Percentiles rank a stretch among this genome's conserved stretches.
These are phyloP conservation scores for Phalaenopsis hybrid DNA, from an alignment of 116 monocot genomes.

Conservation along the genomic window DNA sequence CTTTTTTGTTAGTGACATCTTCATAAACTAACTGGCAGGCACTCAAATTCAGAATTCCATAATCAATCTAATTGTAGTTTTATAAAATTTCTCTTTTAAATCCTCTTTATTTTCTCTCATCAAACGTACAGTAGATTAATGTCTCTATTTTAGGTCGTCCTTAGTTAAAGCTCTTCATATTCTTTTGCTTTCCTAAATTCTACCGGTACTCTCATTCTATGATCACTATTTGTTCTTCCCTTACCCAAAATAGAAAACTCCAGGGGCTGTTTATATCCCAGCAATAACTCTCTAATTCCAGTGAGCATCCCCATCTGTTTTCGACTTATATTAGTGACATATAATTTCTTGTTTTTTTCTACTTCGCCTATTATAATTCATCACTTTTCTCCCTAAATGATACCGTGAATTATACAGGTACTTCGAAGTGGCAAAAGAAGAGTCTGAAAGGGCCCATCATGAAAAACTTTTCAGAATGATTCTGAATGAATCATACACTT, in stretches of 20 bases:
- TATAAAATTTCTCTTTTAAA: not conserved
- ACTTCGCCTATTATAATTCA: no score
- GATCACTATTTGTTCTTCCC: not conserved
- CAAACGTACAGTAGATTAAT: not conserved
- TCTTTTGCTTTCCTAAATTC: not conserved
- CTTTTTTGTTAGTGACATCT: not conserved
- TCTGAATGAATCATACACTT: conserved; percentile 55
- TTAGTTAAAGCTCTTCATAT: no score
- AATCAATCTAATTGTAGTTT: not conserved
- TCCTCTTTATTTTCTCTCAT: not conserved
- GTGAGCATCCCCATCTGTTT: not conserved
- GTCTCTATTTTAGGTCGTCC: not conserved
- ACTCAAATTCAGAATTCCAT: not conserved
- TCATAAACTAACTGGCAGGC: not conserved
- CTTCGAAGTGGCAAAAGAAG: conserved; percentile 42
- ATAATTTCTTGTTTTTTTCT: not conserved
- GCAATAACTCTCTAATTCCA: not conserved
- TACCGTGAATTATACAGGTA: conserved; percentile 42
- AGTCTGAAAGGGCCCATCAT: conserved; percentile 42
- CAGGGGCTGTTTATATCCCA: not conserved
- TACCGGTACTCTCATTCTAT: not conserved
- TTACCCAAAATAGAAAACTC: not conserved
- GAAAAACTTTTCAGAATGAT: conserved; percentile 50
- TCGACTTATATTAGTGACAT: not conserved
- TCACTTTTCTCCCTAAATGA: not conserved